Evolutionary conservation across 2,329 filamentous ascomycete species (phyloP).

Genomic region (Dactylellina drechsleri): DNA sequence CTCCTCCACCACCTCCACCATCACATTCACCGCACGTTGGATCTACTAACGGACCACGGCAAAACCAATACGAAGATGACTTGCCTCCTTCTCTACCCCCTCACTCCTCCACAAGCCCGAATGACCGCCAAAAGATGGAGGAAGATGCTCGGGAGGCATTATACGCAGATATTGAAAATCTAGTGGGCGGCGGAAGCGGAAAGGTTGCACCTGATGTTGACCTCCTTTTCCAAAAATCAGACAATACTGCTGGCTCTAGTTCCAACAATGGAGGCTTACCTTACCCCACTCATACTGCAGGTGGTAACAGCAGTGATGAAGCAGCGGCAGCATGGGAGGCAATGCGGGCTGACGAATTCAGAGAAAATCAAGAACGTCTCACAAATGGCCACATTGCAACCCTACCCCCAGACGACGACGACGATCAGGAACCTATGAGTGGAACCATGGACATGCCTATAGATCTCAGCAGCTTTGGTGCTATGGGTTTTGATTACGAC

Average conservation of each 20-base stretch:
- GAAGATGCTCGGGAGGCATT: conserved; percentile 46
- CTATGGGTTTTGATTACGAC: conserved; percentile 50
- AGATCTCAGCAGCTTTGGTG: conserved; percentile 53
- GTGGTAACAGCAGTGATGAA: conserved; percentile 51
- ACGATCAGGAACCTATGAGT: conserved; percentile 35
- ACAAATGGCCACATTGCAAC: conserved; percentile 48
- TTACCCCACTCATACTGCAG: conserved; percentile 29
- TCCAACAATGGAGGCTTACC: conserved; percentile 22
- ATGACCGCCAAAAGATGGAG: conserved; percentile 40
- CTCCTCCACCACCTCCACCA: conserved; percentile 59
- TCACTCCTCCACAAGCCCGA: conserved; percentile 19
- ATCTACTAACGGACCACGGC: conserved; percentile 28
- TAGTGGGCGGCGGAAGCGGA: conserved; percentile 21
- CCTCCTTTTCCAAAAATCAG: conserved; percentile 47
- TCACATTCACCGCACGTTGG: conserved; percentile 57
- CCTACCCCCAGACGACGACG: conserved; percentile 44
- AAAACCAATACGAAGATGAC: conserved; percentile 36
- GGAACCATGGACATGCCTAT: conserved; percentile 45
- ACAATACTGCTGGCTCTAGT: not conserved
- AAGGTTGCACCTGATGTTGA: conserved; percentile 49
- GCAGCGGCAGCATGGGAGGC: conserved; percentile 50
- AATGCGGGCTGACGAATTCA: conserved; percentile 48
- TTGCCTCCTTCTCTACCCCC: conserved; percentile 33
- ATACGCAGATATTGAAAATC: conserved; percentile 51
- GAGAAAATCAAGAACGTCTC: conserved; percentile 37